phyloP scores from a whole-genome alignment of 2,329 filamentous ascomycete species.

The Coniochaeta sp. region DNA sequence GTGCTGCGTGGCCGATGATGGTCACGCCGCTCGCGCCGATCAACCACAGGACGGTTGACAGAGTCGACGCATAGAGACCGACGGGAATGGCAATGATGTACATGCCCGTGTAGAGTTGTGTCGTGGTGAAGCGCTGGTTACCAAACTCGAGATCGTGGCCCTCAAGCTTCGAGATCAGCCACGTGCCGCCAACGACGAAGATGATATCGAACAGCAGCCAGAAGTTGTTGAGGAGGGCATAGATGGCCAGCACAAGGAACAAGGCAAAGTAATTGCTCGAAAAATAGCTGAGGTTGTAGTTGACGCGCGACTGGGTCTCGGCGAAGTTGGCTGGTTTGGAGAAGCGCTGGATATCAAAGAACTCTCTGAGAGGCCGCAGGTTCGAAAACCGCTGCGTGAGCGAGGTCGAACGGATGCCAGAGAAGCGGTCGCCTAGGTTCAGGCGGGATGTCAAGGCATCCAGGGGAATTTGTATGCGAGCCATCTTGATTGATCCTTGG shows the following conservation, averaged over 20 bases:
- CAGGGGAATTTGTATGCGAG: constrained; percentile 85
- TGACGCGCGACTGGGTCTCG: constrained; percentile 36
- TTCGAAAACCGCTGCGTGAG: constrained; percentile 83
- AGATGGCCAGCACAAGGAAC: constrained; percentile 92
- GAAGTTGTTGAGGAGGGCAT: constrained; percentile 84
- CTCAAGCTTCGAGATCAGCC: constrained; percentile 81
- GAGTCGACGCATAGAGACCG: constrained; percentile 76
- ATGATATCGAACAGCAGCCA: constrained; percentile 87
- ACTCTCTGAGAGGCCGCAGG: constrained; percentile 83
- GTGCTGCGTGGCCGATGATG: constrained; percentile 87
- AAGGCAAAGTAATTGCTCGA: constrained; percentile 96
- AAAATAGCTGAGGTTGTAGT: constrained; percentile 88
- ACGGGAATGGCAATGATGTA: constrained; percentile 78
- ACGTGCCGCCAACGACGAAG: constrained; percentile 80
- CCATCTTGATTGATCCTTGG: constrained; percentile 43
- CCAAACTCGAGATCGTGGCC: constrained; percentile 85
- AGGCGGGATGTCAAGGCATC: constrained; percentile 87
- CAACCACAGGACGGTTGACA: constrained; percentile 85
- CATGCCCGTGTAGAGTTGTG: constrained; percentile 88
- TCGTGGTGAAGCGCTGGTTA: constrained; percentile 73
- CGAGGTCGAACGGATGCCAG: constrained; percentile 71
- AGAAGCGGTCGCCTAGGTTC: constrained; percentile 79
- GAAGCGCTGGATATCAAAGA: constrained; percentile 90
- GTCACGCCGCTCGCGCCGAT: constrained; percentile 91
- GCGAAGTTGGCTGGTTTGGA: constrained; percentile 87